These are phyloP conservation scores for Begonia masoniana DNA, from an alignment of 306 rosid genomes.

Conservation along the genomic window DNA sequence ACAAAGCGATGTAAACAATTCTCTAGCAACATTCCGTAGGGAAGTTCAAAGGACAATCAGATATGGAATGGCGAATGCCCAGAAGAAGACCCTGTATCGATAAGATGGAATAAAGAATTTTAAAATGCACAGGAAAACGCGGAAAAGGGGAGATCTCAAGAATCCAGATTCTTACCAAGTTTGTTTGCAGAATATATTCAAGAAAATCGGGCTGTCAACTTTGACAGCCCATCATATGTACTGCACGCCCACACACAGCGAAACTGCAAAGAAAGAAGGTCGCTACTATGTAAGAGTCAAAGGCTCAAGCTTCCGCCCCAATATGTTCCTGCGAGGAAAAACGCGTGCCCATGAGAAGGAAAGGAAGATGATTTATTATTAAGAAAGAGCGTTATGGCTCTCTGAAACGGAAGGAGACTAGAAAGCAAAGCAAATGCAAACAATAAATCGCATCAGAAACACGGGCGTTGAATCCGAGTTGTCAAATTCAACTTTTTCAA, in stretches of 20 bases:
- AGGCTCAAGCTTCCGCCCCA: background rate
- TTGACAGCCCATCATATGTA: slow-evolving; percentile 4
- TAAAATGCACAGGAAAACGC: background rate
- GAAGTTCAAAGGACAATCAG: background rate
- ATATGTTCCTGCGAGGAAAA: too few relatives aligned
- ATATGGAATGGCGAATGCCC: background rate
- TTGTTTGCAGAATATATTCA: background rate
- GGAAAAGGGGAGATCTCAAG: background rate
- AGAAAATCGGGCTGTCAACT: slow-evolving; percentile 7
- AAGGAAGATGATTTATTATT: too few relatives aligned
- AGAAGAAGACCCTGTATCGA: background rate
- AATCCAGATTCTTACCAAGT: slow-evolving; percentile 1
- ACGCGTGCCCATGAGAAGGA: too few relatives aligned
- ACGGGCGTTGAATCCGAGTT: too few relatives aligned
- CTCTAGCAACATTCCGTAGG: background rate
- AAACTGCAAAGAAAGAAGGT: background rate
- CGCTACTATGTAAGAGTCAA: background rate
- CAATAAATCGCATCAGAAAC: too few relatives aligned
- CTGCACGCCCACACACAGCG: background rate
- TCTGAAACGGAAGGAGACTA: too few relatives aligned
- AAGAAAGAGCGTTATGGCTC: too few relatives aligned
- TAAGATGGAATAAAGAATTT: background rate
- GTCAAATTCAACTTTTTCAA: background rate
- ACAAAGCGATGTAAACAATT: slow-evolving; percentile 11
- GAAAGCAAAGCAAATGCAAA: too few relatives aligned